Evolutionary conservation across 2,329 filamentous ascomycete genomes (phyloP).

Genomic region (Epichloe festucae): DNA sequence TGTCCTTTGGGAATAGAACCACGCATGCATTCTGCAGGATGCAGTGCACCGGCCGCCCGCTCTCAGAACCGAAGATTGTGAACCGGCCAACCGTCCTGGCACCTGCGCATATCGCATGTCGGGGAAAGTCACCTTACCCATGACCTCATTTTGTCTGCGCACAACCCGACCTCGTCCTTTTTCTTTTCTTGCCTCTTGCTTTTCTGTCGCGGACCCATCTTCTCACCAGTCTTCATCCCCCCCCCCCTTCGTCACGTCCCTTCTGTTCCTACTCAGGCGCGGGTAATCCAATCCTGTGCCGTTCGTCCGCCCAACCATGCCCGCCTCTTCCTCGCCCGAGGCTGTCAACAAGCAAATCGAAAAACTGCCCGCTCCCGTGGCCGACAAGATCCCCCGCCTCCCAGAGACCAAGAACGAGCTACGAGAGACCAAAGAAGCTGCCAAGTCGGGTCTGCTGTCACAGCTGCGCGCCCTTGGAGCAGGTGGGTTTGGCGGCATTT

Average conservation of each 20-base stretch:
- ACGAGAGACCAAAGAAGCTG: constrained; percentile 25
- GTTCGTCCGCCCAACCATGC: neutral
- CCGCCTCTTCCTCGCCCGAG: constrained; percentile 9
- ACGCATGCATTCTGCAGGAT: no score
- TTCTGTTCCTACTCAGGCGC: neutral
- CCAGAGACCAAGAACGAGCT: constrained; percentile 27
- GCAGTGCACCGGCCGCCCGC: no score
- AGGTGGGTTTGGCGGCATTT: constrained; percentile 86
- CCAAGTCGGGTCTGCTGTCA: constrained; percentile 25
- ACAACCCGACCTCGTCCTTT: neutral
- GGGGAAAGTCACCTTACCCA: constrained; percentile 6
- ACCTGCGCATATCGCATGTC: neutral
- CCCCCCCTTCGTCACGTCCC: neutral
- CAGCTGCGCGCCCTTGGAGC: constrained; percentile 72
- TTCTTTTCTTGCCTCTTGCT: neutral
- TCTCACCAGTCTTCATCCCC: neutral
- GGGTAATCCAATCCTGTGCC: neutral
- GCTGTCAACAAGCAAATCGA: constrained; percentile 11
- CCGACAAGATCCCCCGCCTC: constrained; percentile 30
- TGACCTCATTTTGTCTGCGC: neutral
- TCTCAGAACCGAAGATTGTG: neutral
- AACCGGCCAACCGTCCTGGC: neutral
- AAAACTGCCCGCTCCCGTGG: constrained; percentile 18
- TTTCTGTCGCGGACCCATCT: neutral
- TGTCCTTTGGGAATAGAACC: no score